A percentile compares a stretch with the other conserved stretches of the same genome.
phyloP scores from a whole-genome alignment of 2,329 filamentous ascomycete species.

The Chaetothyriales sp. region DNA sequence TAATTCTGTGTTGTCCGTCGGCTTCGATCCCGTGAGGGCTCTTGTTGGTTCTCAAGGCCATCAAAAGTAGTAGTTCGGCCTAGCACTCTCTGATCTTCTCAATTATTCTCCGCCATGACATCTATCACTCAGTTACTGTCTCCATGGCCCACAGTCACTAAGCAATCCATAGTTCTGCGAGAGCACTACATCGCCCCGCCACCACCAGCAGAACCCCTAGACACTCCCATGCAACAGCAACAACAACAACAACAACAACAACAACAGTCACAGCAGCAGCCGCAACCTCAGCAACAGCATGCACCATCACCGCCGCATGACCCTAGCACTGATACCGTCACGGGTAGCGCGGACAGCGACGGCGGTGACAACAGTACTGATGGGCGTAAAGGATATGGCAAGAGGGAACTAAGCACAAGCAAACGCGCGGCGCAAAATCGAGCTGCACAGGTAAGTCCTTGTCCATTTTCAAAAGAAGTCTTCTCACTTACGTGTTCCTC shows the following conservation, averaged over 20 bases:
- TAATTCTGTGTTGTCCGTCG: conserved; percentile 1
- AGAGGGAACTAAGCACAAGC: conserved; percentile 83
- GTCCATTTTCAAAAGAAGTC: background rate
- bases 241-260: conserved; percentile 2
- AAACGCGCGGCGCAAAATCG: conserved; percentile 95
- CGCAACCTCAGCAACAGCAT: conserved; percentile 1
- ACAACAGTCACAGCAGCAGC: conserved; percentile 3
- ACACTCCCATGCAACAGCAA: conserved; percentile 9
- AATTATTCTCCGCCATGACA: conserved; percentile 14
- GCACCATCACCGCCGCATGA: conserved; percentile 10
- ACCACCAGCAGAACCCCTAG: conserved; percentile 10
- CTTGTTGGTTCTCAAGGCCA: background rate
- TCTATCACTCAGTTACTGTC: conserved; percentile 19
- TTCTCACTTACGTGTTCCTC: conserved; percentile 12
- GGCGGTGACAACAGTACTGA: conserved; percentile 35
- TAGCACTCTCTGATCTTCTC: conserved; percentile 2
- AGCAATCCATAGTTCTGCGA: conserved; percentile 18
- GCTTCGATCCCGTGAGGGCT: background rate
- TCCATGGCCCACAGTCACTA: conserved; percentile 17
- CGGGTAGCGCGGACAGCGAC: conserved; percentile 29
- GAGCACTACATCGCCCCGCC: conserved; percentile 16
- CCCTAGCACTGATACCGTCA: conserved; percentile 7
- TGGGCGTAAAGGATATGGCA: conserved; percentile 56
- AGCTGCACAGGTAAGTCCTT: conserved; percentile 73
- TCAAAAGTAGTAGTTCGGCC: background rate